Evolutionary conservation across 139 green algal genomes (phyloP).

Genomic region (Coccomyxa sp.): DNA sequence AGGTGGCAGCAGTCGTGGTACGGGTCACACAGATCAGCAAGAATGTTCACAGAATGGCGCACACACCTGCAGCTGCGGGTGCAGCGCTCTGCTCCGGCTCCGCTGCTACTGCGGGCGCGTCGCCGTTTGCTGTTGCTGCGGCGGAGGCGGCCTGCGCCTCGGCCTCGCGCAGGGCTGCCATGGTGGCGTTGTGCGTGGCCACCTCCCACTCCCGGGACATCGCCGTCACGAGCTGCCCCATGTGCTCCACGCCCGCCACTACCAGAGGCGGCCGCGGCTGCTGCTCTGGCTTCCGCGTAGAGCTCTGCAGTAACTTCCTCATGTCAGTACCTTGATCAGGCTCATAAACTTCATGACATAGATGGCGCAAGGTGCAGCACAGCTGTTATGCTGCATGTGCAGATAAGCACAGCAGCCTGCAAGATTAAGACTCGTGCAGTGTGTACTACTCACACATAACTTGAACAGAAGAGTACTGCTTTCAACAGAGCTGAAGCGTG

Average conservation of each 20-base stretch:
- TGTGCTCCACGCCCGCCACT: conserved; percentile 9
- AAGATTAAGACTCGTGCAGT: background rate
- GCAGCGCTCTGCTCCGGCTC: background rate
- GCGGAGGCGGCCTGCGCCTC: background rate
- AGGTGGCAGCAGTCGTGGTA: too few species aligned
- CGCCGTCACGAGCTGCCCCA: conserved; percentile 29
- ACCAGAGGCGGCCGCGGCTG: background rate
- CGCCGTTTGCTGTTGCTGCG: background rate
- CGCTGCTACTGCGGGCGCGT: background rate
- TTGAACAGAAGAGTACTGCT: background rate
- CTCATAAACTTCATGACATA: background rate
- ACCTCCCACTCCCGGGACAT: conserved; percentile 48
- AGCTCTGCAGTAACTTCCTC: background rate
- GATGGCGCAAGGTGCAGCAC: background rate
- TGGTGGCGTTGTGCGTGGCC: background rate
- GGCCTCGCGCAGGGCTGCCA: background rate
- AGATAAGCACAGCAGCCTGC: too few species aligned
- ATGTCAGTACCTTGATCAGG: background rate
- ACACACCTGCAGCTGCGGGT: too few species aligned
- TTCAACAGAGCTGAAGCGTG: conserved; percentile 4
- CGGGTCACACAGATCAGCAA: too few species aligned
- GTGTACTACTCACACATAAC: background rate
- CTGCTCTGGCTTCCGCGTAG: background rate
- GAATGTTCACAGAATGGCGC: too few species aligned
- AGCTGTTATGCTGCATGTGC: background rate